Evolutionary conservation across 768 basidiomycete species (phyloP).

Genomic region (Coprinopsis sp.): DNA sequence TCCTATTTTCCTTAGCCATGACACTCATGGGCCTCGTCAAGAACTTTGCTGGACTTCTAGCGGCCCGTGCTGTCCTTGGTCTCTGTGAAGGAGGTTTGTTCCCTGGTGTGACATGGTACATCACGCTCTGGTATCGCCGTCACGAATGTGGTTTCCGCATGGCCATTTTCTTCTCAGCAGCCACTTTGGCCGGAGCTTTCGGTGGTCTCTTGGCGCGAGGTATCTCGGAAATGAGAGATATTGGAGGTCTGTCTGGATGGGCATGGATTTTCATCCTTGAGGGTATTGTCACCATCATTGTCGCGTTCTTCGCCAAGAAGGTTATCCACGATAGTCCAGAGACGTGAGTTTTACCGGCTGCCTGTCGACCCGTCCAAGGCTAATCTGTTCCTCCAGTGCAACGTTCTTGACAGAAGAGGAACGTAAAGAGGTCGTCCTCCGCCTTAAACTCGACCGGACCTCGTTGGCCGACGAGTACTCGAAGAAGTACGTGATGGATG

Average conservation of each 20-base stretch:
- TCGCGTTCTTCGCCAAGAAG: conserved; percentile 23
- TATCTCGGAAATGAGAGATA: conserved; percentile 23
- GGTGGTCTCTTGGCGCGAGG: conserved; percentile 27
- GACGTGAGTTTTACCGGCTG: conserved; percentile 16
- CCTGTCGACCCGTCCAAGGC: neutral
- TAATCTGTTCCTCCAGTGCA: conserved; percentile 13
- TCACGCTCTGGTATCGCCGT: conserved; percentile 27
- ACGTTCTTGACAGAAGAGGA: conserved; percentile 26
- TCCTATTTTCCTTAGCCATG: conserved; percentile 18
- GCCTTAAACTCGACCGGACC: conserved; percentile 23
- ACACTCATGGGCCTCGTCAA: conserved; percentile 27
- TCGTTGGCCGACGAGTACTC: conserved; percentile 25
- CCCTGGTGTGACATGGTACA: conserved; percentile 28
- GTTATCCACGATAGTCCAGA: conserved; percentile 25
- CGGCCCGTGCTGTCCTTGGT: conserved; percentile 25
- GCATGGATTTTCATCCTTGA: conserved; percentile 32
- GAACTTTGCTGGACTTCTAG: conserved; percentile 20
- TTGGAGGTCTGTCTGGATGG: conserved; percentile 27
- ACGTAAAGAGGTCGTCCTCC: conserved; percentile 23
- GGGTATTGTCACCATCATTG: conserved; percentile 24
- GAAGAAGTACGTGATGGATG: conserved; percentile 21
- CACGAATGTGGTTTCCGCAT: conserved; percentile 29
- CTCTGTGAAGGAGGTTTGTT: conserved; percentile 28
- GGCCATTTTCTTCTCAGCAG: conserved; percentile 31
- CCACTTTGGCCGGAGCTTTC: conserved; percentile 28